These are phyloP conservation scores for Punica granatum DNA, from an alignment of 345 rosid species.

Conservation along the genomic window DNA sequence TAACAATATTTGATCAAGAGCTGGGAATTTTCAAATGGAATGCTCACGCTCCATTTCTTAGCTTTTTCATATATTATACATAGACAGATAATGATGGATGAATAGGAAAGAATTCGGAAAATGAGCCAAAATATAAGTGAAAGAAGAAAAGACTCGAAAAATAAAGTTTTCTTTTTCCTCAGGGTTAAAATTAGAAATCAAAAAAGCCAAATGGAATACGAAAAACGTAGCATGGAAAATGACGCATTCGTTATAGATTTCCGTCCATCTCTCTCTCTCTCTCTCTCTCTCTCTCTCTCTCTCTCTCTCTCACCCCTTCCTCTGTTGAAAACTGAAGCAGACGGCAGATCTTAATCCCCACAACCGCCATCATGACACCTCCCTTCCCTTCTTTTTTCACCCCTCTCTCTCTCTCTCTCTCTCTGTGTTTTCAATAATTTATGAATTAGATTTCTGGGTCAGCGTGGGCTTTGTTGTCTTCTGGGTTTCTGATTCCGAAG, in stretches of 20 bases:
- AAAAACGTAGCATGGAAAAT: not conserved
- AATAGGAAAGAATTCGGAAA: no score
- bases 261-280: not conserved
- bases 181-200: no score
- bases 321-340: not conserved
- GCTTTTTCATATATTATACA: no score
- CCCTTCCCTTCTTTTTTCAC: not conserved
- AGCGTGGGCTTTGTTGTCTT: not conserved
- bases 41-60: no score
- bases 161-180: no score
- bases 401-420: conserved; percentile 3
- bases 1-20: no score
- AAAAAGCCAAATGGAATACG: not conserved
- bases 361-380: conserved; percentile 2
- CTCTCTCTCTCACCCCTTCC: not conserved
- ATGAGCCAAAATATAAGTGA: no score
- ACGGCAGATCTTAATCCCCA: conserved; percentile 8
- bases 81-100: no score
- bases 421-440: not conserved
- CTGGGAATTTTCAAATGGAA: no score
- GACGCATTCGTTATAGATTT: not conserved
- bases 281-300: not conserved
- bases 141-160: not conserved
- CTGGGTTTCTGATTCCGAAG: not conserved
- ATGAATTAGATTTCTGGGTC: not conserved